These are phyloP conservation scores for Oryza nivara DNA, from an alignment of 176 grass and related monocot genomes.

Conservation along the genomic window DNA sequence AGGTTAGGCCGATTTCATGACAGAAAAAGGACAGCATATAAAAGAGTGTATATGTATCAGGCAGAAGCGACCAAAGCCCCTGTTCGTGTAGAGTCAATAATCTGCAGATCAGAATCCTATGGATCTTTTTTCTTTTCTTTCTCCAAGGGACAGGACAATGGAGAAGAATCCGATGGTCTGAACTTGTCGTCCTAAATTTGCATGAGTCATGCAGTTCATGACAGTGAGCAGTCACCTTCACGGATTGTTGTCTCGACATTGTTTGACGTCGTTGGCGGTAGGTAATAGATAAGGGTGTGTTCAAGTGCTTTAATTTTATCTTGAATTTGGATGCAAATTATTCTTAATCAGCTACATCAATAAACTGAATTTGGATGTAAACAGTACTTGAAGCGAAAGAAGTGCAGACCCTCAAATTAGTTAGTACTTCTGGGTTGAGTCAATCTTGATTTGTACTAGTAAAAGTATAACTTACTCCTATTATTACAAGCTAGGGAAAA, in stretches of 20 bases:
- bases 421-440: no score
- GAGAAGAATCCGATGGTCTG: neutral
- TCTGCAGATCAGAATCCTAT: neutral
- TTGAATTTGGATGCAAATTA: no score
- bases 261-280: neutral
- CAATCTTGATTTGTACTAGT: no score
- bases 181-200: neutral
- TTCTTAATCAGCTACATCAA: no score
- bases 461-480: no score
- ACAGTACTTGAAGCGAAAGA: no score
- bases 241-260: neutral
- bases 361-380: no score
- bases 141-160: neutral
- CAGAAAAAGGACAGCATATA: neutral
- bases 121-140: neutral
- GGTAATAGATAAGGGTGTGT: neutral
- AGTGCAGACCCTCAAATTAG: no score
- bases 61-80: neutral
- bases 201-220: neutral
- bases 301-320: no score
- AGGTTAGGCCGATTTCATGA: no score
- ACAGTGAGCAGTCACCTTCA: neutral
- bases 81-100: neutral
- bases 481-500: no score
- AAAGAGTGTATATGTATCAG: neutral